These are phyloP conservation scores for Peniophora sp. DNA, from an alignment of 1,284 basidiomycete species.

Conservation along the genomic window DNA sequence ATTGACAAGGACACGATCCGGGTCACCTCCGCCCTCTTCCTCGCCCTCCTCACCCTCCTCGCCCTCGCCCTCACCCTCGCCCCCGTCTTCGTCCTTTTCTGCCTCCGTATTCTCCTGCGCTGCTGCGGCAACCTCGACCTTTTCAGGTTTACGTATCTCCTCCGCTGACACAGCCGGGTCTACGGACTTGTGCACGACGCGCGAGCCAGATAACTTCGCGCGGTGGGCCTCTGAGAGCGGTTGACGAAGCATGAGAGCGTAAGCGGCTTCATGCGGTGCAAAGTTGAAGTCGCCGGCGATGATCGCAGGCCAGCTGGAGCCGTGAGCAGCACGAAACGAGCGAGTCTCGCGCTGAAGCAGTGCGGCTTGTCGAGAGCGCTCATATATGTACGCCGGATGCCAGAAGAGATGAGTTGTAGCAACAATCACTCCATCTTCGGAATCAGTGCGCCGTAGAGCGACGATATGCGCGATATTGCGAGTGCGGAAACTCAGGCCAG, in stretches of 20 bases:
- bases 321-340: conserved; percentile 45
- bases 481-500: conserved; percentile 66
- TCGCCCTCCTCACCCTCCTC: conserved; percentile 72
- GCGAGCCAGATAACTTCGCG: conserved; percentile 51
- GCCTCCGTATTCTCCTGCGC: conserved; percentile 10
- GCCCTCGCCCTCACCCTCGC: conserved; percentile 33
- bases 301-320: conserved; percentile 66
- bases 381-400: conserved; percentile 62
- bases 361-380: conserved; percentile 42
- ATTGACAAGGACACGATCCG: conserved; percentile 70
- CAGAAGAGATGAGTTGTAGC: conserved; percentile 90
- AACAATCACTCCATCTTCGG: conserved; percentile 51
- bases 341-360: conserved; percentile 64
- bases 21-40: conserved; percentile 63
- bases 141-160: background rate
- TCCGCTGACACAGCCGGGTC: conserved; percentile 45
- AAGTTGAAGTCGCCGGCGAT: conserved; percentile 94
- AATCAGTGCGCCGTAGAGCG: conserved; percentile 43
- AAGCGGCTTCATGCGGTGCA: conserved; percentile 77
- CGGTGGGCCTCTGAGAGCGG: conserved; percentile 46
- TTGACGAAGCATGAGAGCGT: conserved; percentile 70
- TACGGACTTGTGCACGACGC: conserved; percentile 77
- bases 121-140: no score
- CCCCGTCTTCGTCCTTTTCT: conserved; percentile 35
- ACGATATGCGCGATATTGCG: conserved; percentile 79